Percentiles rank a stretch among this genome's conserved stretches.
Evolutionary conservation across 768 basidiomycete genomes (phyloP).

Genomic region (Omphalotus guepiniiformis): DNA sequence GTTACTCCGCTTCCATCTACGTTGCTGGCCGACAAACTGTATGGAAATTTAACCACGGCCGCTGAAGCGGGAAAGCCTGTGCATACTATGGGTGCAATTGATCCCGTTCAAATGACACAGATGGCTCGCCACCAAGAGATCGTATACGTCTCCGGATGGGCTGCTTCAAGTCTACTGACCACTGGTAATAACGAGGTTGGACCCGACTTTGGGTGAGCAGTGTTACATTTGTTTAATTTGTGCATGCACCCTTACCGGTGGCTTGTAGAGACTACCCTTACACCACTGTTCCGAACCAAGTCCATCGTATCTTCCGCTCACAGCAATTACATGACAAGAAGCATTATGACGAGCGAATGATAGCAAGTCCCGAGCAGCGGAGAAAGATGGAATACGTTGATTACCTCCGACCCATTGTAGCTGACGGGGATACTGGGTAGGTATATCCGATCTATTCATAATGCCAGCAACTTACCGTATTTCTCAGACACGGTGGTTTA

Average conservation of each 20-base stretch:
- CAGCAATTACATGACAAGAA: slow-evolving; percentile 93
- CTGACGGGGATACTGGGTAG: slow-evolving; percentile 92
- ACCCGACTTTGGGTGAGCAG: slow-evolving; percentile 82
- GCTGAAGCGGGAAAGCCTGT: slow-evolving; percentile 64
- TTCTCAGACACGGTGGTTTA: slow-evolving; percentile 78
- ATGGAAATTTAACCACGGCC: slow-evolving; percentile 56
- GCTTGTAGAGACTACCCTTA: slow-evolving; percentile 82
- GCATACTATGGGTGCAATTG: slow-evolving; percentile 91
- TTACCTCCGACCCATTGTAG: slow-evolving; percentile 89
- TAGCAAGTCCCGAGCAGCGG: slow-evolving; percentile 56
- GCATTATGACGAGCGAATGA: slow-evolving; percentile 83
- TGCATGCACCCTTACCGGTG: not conserved
- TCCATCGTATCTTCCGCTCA: slow-evolving; percentile 85
- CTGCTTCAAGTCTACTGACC: slow-evolving; percentile 78
- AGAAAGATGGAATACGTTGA: slow-evolving; percentile 76
- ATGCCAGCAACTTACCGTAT: slow-evolving; percentile 12
- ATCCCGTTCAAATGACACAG: slow-evolving; percentile 93
- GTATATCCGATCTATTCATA: slow-evolving; percentile 13
- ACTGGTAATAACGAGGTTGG: slow-evolving; percentile 91
- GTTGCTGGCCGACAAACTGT: slow-evolving; percentile 85
- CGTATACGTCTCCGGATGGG: slow-evolving; percentile 94
- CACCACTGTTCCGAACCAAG: slow-evolving; percentile 94
- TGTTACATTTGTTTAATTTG: not conserved
- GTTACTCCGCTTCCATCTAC: slow-evolving; percentile 72
- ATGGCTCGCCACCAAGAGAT: slow-evolving; percentile 86